Percentiles rank a stretch among this genome's conserved stretches.
phyloP scores from a whole-genome alignment of 352 stramenopile genomes.

The Elongisporangium undulatum region DNA sequence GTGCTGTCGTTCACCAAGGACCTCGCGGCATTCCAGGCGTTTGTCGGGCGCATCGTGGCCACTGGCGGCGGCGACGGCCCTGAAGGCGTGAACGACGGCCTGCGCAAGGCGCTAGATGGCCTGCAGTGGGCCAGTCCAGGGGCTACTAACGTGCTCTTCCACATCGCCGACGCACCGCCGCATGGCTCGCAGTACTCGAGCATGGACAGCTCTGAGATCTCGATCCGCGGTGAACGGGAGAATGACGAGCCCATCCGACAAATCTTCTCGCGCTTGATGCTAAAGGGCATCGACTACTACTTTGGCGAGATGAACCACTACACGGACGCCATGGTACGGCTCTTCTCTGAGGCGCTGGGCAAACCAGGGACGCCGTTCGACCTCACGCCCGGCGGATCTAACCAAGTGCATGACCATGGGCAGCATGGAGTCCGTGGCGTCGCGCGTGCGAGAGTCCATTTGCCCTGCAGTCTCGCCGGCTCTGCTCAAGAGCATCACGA shows the following conservation, averaged over 20 bases:
- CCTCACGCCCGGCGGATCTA: too few relatives aligned
- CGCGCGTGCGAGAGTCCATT: too few relatives aligned
- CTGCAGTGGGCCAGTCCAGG: slow-evolving; percentile 16
- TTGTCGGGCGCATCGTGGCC: slow-evolving; percentile 16
- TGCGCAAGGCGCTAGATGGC: slow-evolving; percentile 14
- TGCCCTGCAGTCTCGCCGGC: too few relatives aligned
- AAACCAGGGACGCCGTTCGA: too few relatives aligned
- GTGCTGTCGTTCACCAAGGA: slow-evolving; percentile 26
- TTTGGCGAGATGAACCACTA: slow-evolving; percentile 31
- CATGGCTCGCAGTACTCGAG: slow-evolving; percentile 30
- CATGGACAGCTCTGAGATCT: slow-evolving; percentile 6
- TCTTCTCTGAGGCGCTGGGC: slow-evolving; percentile 14
- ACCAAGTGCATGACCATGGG: too few relatives aligned
- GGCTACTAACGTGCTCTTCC: slow-evolving; percentile 27
- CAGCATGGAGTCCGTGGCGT: too few relatives aligned
- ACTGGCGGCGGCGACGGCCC: slow-evolving; percentile 17
- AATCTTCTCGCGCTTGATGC: slow-evolving; percentile 5
- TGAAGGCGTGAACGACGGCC: slow-evolving; percentile 35
- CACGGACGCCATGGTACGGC: slow-evolving; percentile 27
- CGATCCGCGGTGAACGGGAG: slow-evolving; percentile 8
- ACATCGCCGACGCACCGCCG: slow-evolving; percentile 38
- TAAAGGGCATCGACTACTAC: slow-evolving; percentile 20
- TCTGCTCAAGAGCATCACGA: too few relatives aligned
- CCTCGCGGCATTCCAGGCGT: slow-evolving; percentile 20
- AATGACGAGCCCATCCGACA: slow-evolving; percentile 8